phyloP scores from a whole-genome alignment of 2,329 filamentous ascomycete species.

The Trichoderma pleuroti region DNA sequence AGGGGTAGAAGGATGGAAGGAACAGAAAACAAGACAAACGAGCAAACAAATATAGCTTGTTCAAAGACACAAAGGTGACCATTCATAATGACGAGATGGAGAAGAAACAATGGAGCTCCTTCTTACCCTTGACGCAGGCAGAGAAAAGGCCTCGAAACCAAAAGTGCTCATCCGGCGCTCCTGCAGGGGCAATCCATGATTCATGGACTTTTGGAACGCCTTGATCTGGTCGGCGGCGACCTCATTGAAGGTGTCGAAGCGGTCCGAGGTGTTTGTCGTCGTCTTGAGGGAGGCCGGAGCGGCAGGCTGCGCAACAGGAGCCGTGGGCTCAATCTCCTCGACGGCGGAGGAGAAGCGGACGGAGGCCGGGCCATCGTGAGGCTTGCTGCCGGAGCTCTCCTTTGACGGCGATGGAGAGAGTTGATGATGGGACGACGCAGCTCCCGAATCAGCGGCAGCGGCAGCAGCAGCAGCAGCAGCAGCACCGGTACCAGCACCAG shows the following conservation, averaged over 20 bases:
- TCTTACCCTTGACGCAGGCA: constrained; percentile 80
- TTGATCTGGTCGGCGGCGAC: constrained; percentile 62
- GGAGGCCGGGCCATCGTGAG: constrained; percentile 37
- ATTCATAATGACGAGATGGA: background rate
- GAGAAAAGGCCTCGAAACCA: constrained; percentile 84
- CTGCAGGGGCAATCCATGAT: constrained; percentile 70
- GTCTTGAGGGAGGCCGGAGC: constrained; percentile 22
- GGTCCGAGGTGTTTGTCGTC: constrained; percentile 20
- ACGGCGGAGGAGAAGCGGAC: constrained; percentile 71
- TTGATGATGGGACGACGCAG: background rate
- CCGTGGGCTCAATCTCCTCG: constrained; percentile 57
- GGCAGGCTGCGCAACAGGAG: constrained; percentile 40
- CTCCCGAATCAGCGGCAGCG: background rate
- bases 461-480: background rate
- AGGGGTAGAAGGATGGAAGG: background rate
- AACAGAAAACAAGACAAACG: background rate
- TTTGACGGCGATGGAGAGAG: background rate
- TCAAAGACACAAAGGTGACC: background rate
- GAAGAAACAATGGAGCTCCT: constrained; percentile 26
- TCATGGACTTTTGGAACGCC: constrained; percentile 65
- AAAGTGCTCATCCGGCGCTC: constrained; percentile 80
- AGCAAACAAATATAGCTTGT: background rate
- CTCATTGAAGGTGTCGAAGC: constrained; percentile 36
- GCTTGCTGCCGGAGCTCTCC: constrained; percentile 22
- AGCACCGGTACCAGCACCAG: background rate